A percentile compares a stretch with the other conserved stretches of the same genome.
Conservation (phyloP, 257 asterid species). For the Handroanthus guayacan region DNA sequence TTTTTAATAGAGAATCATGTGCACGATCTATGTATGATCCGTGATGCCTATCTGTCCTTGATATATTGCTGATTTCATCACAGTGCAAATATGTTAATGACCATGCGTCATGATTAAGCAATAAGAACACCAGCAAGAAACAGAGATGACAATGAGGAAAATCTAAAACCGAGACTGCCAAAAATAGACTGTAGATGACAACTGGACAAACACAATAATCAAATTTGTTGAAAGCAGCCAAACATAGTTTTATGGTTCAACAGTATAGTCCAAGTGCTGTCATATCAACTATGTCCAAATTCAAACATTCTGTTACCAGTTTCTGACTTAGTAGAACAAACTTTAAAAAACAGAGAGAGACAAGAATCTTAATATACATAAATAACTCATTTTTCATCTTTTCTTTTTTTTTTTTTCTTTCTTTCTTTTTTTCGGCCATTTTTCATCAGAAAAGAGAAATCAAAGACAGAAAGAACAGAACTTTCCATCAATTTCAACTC, state of each 20-base stretch:
- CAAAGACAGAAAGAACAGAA: background rate
- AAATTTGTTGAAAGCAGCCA: conserved; percentile 2
- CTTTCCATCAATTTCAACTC: conserved; percentile 21
- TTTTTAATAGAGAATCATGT: conserved; percentile 76
- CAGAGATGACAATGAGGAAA: background rate
- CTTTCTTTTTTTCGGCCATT: background rate
- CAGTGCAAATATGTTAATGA: conserved; percentile 33
- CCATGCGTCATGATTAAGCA: conserved; percentile 11
- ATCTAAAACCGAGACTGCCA: conserved; percentile 15
- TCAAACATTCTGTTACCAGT: conserved; percentile 13
- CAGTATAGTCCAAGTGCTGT: background rate
- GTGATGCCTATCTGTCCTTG: conserved; percentile 46
- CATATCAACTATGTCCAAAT: conserved; percentile 1
- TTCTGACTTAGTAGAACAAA: conserved; percentile 12
- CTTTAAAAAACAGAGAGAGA: conserved; percentile 6
- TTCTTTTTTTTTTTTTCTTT: background rate
- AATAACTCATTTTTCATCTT: background rate
- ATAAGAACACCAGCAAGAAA: conserved; percentile 26
- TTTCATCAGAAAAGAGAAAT: background rate
- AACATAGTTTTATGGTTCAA: background rate
- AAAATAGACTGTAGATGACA: background rate
- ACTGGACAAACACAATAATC: conserved; percentile 12
- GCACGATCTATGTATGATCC: conserved; percentile 61
- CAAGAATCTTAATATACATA: background rate
- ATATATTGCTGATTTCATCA: conserved; percentile 57